Evolutionary conservation across 1,284 basidiomycete genomes (phyloP), one percentile per base, ranked within the genome.

Genomic region (Rhodotorula mucilaginosa): DNA sequence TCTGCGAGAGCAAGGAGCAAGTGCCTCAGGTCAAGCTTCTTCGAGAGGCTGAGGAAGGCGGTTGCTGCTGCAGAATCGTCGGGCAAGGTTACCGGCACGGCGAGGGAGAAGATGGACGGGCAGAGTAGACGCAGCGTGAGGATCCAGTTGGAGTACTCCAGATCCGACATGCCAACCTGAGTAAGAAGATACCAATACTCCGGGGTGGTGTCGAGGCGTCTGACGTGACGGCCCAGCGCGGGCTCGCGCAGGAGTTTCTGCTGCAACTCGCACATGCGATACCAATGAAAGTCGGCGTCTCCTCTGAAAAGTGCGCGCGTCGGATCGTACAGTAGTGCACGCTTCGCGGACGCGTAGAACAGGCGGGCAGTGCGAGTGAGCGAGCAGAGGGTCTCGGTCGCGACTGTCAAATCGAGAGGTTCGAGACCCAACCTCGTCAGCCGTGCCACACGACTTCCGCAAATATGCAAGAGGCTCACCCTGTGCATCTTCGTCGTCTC

Each of bases 11-110:
- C 47, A 8, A 61, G 10, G 3, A 18, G 26, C 12, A 57, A 26
- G 18, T 31, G n/a, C 26, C 54, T 21, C 2, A 57, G 56, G 13
- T 26, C 5, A 4, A 5, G 13, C 56, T 18, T 18, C 56, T 57
- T 51, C 62, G 69, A 64, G 31, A 68, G 23, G 81, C 64, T 19
- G 29, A 21, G 47, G 2, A n/a, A 58, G 7, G 18, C n/a, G 34
- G 23, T 19, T 10, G 19, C 34, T n/a, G 21, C 39, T 15, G 21
- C 1, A 16, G 10, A 12, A 8, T 39, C 8, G 12, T 5, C 21
- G 58, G 6, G 26, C 12, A 18, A 39, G 21, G 34, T 39, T 39
- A 39, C 10, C 39, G 39, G 39, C 10, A 39, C 10, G 6, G 39
- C 58, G 19, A 39, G 21, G 34, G 31, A 19, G 29, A 29, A 19